phyloP scores from a whole-genome alignment of 2,329 filamentous ascomycete species.

The Penicillium sp. region DNA sequence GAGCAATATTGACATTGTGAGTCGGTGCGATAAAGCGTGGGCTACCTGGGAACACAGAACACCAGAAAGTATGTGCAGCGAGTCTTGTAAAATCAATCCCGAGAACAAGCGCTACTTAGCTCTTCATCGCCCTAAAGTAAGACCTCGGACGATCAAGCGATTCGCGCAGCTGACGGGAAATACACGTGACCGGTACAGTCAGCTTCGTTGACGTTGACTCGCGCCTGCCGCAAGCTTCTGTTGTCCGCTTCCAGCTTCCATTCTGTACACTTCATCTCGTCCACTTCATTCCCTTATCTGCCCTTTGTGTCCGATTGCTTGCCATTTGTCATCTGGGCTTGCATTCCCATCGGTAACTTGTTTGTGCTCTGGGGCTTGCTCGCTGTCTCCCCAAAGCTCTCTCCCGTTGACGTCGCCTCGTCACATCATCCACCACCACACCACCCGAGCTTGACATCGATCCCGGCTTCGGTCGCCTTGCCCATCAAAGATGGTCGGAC shows the following conservation, averaged over 20 bases:
- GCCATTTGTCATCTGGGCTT: conserved; percentile 7
- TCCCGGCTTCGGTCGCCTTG: conserved; percentile 11
- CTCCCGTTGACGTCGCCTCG: conserved; percentile 30
- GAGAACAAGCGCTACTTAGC: not conserved
- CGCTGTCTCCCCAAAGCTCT: conserved; percentile 23
- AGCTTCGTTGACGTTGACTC: conserved; percentile 27
- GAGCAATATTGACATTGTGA: conserved; percentile 30
- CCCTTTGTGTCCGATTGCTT: conserved; percentile 3
- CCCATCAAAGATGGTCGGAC: conserved; percentile 66
- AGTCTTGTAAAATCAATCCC: not conserved
- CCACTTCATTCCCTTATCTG: conserved; percentile 16
- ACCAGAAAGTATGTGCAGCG: too few relatives aligned
- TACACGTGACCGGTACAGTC: conserved; percentile 24
- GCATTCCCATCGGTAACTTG: conserved; percentile 1
- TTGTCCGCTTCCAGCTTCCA: conserved; percentile 22
- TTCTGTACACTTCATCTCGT: conserved; percentile 21
- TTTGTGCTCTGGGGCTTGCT: conserved; percentile 18
- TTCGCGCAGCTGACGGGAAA: conserved; percentile 1
- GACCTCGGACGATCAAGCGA: not conserved
- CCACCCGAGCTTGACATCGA: conserved; percentile 10
- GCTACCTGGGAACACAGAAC: not conserved
- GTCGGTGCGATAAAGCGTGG: not conserved
- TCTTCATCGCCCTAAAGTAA: not conserved
- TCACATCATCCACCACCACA: conserved; percentile 25
- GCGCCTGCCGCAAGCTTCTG: conserved; percentile 26